These are phyloP conservation scores for Tricholoma furcatifolium DNA, from an alignment of 768 basidiomycete species.

Conservation along the genomic window DNA sequence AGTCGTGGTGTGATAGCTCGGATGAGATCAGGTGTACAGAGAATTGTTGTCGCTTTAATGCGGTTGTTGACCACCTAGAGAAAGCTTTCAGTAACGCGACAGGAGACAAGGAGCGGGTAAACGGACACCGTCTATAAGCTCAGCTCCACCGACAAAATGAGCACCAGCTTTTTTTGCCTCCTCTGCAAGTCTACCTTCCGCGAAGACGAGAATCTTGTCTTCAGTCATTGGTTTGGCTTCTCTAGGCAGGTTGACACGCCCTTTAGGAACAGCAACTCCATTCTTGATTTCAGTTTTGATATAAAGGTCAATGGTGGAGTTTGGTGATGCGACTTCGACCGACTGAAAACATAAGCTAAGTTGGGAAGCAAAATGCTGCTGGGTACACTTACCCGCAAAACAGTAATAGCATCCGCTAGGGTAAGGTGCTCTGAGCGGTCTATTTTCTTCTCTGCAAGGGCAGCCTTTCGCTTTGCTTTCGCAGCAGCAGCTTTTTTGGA, in stretches of 20 bases:
- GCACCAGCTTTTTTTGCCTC: slow-evolving; percentile 88
- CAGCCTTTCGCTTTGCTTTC: slow-evolving; percentile 58
- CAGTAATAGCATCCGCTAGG: slow-evolving; percentile 62
- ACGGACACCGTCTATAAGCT: slow-evolving; percentile 84
- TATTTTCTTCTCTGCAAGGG: slow-evolving; percentile 49
- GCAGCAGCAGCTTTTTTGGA: slow-evolving; percentile 73
- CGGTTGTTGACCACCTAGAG: slow-evolving; percentile 70
- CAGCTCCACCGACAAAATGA: slow-evolving; percentile 85
- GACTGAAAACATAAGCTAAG: slow-evolving; percentile 46
- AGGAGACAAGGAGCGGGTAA: not conserved
- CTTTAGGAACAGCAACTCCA: slow-evolving; percentile 83
- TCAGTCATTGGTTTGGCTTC: slow-evolving; percentile 71
- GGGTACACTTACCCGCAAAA: slow-evolving; percentile 58
- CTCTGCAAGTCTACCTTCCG: slow-evolving; percentile 79
- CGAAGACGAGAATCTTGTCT: slow-evolving; percentile 90
- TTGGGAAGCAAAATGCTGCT: not conserved
- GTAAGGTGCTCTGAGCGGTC: slow-evolving; percentile 68
- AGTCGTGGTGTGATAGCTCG: slow-evolving; percentile 77
- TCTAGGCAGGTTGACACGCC: slow-evolving; percentile 81
- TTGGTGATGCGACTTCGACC: slow-evolving; percentile 77
- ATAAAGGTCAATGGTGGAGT: slow-evolving; percentile 75
- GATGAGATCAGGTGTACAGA: slow-evolving; percentile 80
- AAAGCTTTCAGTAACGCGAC: slow-evolving; percentile 4
- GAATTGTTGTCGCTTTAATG: slow-evolving; percentile 77
- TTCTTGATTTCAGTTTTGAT: slow-evolving; percentile 78